Evolutionary conservation across 345 rosid genomes (phyloP).

Genomic region (Xanthoceras sorbifolium): DNA sequence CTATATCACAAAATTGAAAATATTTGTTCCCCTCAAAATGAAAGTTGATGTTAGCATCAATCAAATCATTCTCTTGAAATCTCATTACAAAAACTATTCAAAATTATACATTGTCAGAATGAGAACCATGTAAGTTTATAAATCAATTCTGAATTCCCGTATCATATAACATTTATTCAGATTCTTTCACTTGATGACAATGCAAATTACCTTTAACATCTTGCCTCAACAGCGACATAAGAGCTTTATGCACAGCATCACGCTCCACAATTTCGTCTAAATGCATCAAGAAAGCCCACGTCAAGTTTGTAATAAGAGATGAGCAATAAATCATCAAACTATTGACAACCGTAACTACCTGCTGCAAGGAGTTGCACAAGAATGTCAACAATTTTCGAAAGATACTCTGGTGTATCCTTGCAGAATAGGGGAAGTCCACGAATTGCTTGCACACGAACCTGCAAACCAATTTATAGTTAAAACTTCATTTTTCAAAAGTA

Average conservation of each 20-base stretch:
- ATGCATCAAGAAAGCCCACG: slow-evolving; percentile 18
- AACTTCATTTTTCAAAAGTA: background rate
- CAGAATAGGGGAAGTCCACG: slow-evolving; percentile 95
- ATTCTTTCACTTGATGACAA: slow-evolving; percentile 7
- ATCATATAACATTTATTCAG: background rate
- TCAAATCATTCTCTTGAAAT: background rate
- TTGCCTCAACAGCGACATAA: slow-evolving; percentile 93
- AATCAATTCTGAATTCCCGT: background rate
- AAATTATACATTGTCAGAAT: background rate
- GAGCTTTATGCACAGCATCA: slow-evolving; percentile 97
- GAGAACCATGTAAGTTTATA: background rate
- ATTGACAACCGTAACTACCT: slow-evolving; percentile 44
- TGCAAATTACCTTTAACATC: slow-evolving; percentile 86
- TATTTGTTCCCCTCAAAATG: background rate
- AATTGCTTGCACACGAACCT: slow-evolving; percentile 99
- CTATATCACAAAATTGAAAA: background rate
- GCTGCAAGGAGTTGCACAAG: slow-evolving; percentile 75
- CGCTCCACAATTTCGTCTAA: slow-evolving; percentile 92
- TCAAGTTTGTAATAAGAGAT: slow-evolving; percentile 8
- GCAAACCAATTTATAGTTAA: slow-evolving; percentile 8
- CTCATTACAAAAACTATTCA: background rate
- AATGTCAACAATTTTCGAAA: slow-evolving; percentile 84
- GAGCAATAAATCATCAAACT: background rate
- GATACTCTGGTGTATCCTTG: slow-evolving; percentile 79
- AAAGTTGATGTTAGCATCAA: background rate